Evolutionary conservation across 768 basidiomycete genomes (phyloP).

Genomic region (Ramaria sp.): DNA sequence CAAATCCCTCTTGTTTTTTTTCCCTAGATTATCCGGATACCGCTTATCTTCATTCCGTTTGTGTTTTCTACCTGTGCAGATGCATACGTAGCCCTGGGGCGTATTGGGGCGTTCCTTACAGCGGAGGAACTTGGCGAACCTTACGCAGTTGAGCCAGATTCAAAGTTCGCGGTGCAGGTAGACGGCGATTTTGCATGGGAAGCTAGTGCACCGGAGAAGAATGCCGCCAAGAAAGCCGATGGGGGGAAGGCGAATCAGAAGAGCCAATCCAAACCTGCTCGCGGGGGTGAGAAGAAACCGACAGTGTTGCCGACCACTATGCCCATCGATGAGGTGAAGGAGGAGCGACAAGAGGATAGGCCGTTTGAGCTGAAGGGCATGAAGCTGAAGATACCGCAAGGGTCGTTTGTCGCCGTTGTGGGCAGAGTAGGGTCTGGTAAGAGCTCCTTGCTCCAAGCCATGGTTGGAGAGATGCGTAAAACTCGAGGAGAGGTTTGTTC

Average conservation of each 20-base stretch:
- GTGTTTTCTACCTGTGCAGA: constrained; percentile 38
- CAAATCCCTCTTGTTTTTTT: not conserved
- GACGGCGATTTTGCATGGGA: constrained; percentile 48
- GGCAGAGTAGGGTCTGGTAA: constrained; percentile 70
- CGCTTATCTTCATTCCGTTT: constrained; percentile 46
- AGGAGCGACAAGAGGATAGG: constrained; percentile 11
- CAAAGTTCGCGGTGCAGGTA: constrained; percentile 31
- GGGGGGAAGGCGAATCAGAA: constrained; percentile 12
- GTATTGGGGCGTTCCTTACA: constrained; percentile 36
- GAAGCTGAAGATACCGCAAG: constrained; percentile 35
- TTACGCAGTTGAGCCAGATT: constrained; percentile 30
- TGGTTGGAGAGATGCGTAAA: constrained; percentile 60
- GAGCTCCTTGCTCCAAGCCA: constrained; percentile 44
- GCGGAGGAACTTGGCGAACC: constrained; percentile 44
- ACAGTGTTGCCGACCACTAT: constrained; percentile 12
- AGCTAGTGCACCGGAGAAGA: constrained; percentile 16
- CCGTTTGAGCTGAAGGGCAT: constrained; percentile 42
- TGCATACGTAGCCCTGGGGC: constrained; percentile 36
- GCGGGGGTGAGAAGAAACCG: constrained; percentile 9
- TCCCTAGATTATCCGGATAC: constrained; percentile 42
- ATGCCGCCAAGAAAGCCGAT: constrained; percentile 10
- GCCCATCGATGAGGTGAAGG: constrained; percentile 12
- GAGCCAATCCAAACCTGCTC: constrained; percentile 14
- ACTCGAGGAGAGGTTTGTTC: constrained; percentile 48
- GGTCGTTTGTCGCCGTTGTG: constrained; percentile 62